These are phyloP conservation scores for Priceomyces castillae DNA, from an alignment of 805 yeast genomes.

Conservation along the genomic window DNA sequence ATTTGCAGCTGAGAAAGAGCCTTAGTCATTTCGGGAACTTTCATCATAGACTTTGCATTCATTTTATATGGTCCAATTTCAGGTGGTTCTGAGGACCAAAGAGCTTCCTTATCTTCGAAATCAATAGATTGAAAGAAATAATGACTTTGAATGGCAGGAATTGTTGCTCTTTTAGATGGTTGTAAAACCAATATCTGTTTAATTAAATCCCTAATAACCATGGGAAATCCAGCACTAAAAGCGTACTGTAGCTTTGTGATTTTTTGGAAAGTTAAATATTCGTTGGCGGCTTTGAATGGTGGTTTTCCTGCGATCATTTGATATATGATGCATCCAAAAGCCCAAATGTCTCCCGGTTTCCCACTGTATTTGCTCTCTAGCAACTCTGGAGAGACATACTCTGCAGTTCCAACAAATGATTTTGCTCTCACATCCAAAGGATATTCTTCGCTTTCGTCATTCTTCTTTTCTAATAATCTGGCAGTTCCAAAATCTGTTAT, in stretches of 20 bases:
- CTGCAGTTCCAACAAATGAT: slow-evolving; percentile 86
- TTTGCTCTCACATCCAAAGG: slow-evolving; percentile 69
- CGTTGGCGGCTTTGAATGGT: slow-evolving; percentile 82
- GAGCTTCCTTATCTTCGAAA: slow-evolving; percentile 60
- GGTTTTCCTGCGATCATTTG: slow-evolving; percentile 69
- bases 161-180: slow-evolving; percentile 62
- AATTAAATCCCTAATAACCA: slow-evolving; percentile 60
- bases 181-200: slow-evolving; percentile 64
- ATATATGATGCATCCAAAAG: slow-evolving; percentile 56
- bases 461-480: slow-evolving; percentile 56
- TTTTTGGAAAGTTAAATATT: slow-evolving; percentile 77
- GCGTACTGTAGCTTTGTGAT: slow-evolving; percentile 79
- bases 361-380: slow-evolving; percentile 69
- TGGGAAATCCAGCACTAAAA: slow-evolving; percentile 63
- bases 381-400: slow-evolving; percentile 78
- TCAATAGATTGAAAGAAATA: slow-evolving; percentile 67
- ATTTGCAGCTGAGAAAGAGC: slow-evolving; percentile 15
- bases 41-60: slow-evolving; percentile 76
- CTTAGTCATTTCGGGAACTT: slow-evolving; percentile 47
- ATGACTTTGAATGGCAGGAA: slow-evolving; percentile 59
- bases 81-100: slow-evolving; percentile 73
- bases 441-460: slow-evolving; percentile 47
- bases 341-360: slow-evolving; percentile 61
- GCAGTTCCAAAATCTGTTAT: slow-evolving; percentile 88
- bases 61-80: slow-evolving; percentile 69